Conservation (phyloP, 2,329 filamentous ascomycete genomes). For the Lasiodiplodia hormozganensis region DNA sequence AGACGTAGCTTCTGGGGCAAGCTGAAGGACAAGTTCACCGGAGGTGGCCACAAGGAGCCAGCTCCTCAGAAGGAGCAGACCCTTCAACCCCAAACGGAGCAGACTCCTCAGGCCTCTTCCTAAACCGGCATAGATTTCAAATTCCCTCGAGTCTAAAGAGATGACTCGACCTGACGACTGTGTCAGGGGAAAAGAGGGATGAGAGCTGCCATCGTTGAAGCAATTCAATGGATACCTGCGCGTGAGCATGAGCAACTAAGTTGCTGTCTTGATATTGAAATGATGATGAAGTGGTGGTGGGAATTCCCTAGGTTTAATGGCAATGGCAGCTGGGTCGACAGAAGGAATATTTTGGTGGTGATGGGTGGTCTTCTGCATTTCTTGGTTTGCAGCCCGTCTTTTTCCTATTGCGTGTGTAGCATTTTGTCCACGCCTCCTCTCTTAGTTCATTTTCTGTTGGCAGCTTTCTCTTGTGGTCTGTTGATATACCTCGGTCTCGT, state of each 20-base stretch:
- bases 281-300: slow-evolving; percentile 3
- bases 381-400: slow-evolving; percentile 24
- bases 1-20: slow-evolving; percentile 56
- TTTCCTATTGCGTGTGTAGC: slow-evolving; percentile 13
- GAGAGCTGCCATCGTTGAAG: slow-evolving; percentile 18
- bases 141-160: not conserved
- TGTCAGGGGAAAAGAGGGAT: not conserved
- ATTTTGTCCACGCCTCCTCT: slow-evolving; percentile 10
- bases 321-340: slow-evolving; percentile 6
- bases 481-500: slow-evolving; percentile 26
- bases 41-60: slow-evolving; percentile 18
- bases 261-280: slow-evolving; percentile 2
- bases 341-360: slow-evolving; percentile 6
- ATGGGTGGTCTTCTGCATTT: slow-evolving; percentile 24
- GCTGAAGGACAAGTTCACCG: slow-evolving; percentile 56
- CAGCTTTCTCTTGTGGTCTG: slow-evolving; percentile 1
- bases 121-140: not conserved
- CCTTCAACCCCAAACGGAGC: not conserved
- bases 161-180: not conserved
- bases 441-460: not conserved
- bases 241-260: not conserved
- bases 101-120: not conserved
- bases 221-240: slow-evolving; percentile 11
- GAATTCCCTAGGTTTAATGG: slow-evolving; percentile 12
- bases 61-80: not conserved